Evolutionary conservation across 352 stramenopile species (phyloP), one percentile per base, ranked within the genome.

Genomic region (Aphanomyces stellatus): DNA sequence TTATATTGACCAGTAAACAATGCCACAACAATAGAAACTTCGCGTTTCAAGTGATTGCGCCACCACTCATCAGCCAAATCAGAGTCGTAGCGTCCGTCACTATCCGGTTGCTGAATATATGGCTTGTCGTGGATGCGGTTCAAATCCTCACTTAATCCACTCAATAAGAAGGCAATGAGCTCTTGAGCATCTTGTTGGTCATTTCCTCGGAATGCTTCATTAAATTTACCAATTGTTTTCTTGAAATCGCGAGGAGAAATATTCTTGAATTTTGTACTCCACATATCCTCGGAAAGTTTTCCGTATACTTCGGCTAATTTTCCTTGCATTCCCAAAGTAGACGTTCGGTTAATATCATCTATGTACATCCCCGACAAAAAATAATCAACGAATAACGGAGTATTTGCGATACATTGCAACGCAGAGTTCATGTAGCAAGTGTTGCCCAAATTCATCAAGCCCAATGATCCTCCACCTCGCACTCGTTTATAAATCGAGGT

Each of bases 1-100:
- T 99, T 98, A 81, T 99, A 99, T 79, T 99, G 97, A 0, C 98
- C 98, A 8, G 93, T 98, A 71, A 99, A 99, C 4, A 99, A 80
- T n/a, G 96, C 97, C 17, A 99, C 96, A 53, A 99, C 96, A 61
- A 99, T 98, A 10, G 91, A 99, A 43, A 99, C 87, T 75, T 99
- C 97, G 31, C 98, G 81, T 41, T 96, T 88, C 27, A 99, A 80
- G 75, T 99, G 96, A 70, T 99, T 98, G 17, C 88, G 78, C 98
- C 98, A 99, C 96, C 97, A 99, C 73, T 99, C 98, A 64, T 99
- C 91, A 10, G 97, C 98, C 28, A 99, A 75, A 74, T 99, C 97
- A 8, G 85, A 85, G 74, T 99, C 98, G 37, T 96, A 96, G 22
- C 96, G 87, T n/a, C 96, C 96, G 73, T 99, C 96, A 37, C 89